phyloP scores from a whole-genome alignment of 768 basidiomycete genomes.

The Panaeolus papilionaceus region DNA sequence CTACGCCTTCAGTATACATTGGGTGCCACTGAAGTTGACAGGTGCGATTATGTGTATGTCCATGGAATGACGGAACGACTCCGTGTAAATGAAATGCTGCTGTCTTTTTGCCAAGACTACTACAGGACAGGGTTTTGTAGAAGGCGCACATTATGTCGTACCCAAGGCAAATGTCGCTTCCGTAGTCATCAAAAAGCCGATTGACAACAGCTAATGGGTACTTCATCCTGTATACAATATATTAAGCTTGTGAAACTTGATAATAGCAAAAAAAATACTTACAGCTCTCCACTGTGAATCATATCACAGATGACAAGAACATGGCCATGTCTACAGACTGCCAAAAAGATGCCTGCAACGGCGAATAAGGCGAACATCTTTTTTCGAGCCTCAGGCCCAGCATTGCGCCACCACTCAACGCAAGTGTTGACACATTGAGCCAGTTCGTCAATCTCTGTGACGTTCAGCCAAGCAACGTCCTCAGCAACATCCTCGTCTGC shows the following conservation, averaged over 20 bases:
- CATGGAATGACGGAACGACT: constrained; percentile 31
- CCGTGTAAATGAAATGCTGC: constrained; percentile 15
- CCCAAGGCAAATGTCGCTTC: constrained; percentile 23
- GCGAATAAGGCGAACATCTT: constrained; percentile 33
- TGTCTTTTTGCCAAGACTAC: constrained; percentile 24
- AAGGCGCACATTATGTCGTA: constrained; percentile 39
- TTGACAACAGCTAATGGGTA: constrained; percentile 32
- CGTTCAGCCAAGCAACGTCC: constrained; percentile 28
- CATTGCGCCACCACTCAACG: constrained; percentile 27
- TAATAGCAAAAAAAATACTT: constrained; percentile 17
- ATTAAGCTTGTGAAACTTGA: no score
- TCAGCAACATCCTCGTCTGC: not conserved
- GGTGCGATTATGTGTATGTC: constrained; percentile 33
- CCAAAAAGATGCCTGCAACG: constrained; percentile 33
- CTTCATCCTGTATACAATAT: constrained; percentile 29
- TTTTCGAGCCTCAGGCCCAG: constrained; percentile 25
- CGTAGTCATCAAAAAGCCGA: constrained; percentile 24
- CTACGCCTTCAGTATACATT: constrained; percentile 32
- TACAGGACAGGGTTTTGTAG: constrained; percentile 27
- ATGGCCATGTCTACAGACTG: constrained; percentile 34
- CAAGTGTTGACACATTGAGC: constrained; percentile 23
- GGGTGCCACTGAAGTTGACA: constrained; percentile 34
- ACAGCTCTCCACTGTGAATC: constrained; percentile 35
- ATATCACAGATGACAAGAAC: constrained; percentile 34
- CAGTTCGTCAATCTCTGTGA: constrained; percentile 16